Evolutionary conservation across 139 green algal species (phyloP), one percentile per base, ranked within the genome.

Genomic region (Trebouxia sp.): DNA sequence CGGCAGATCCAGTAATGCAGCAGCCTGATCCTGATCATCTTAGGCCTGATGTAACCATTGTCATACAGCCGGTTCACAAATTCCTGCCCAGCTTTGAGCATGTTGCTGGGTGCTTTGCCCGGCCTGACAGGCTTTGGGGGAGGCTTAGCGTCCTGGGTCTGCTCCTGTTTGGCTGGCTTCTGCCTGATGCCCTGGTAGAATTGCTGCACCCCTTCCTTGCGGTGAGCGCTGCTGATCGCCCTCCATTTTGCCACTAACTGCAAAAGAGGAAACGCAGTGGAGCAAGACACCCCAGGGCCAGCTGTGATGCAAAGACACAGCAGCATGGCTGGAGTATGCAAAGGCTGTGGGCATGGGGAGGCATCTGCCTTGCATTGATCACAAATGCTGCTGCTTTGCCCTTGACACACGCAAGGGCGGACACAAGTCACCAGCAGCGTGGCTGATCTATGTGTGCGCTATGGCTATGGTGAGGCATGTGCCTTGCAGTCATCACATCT

Each of bases 21-120:
- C 32, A 72, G 62, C 35, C 62, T 72, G 62, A 72, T 72, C 32
- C 62, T 72, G 35, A 72, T 72, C 62, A 72, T 72, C 62, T 72
- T 72, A 35, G 62, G 62, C 32, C 37, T 42, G 32, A 72, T 72
- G 32, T 72, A 72, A 35, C 62, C 62, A 45, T 72, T 72, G 32
- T 72, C 62, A 72, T 72, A 72, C 32, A 72, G 62, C 32, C 32
- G 42, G 6, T 17, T 72, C 28, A 72, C 62, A 11, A 72, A 35
- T 4, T 43, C 62, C 62, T 72, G 62, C 9, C 32, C 26, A n/a
- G n/a, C n/a, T 17, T 35, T 72, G 62, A 45, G 32, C 11, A 42
- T 43, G 35, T 28, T 43, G 17, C 43, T 14, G 1, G 47, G 32
- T 28, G 6, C 9, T 12, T 22, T 42, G 32, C 14, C 62, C 1